Evolutionary conservation across 148 eudicot species (phyloP), one percentile per base, ranked within the genome.

Genomic region (Tetragonia tetragonoides): DNA sequence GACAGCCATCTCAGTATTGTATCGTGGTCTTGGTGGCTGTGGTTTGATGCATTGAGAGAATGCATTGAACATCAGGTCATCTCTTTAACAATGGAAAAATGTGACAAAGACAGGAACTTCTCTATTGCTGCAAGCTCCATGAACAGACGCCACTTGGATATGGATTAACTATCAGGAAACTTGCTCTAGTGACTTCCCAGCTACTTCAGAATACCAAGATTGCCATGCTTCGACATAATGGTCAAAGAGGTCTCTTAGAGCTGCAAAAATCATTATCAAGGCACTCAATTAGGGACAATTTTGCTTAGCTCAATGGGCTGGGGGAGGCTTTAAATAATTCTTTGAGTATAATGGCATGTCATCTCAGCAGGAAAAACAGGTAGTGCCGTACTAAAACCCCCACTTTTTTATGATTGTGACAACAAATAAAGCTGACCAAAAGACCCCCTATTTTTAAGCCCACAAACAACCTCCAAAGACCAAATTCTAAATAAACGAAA

Each of bases 211-310:
- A 81, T 86, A 87, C 97, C 97, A 95, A 21, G 94, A 86, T 76
- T 81, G 82, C 97, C 97, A 95, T 68, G 99, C 99, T 75, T 91
- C 94, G 79, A 83, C 78, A 59, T 92, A 95, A 82, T 95, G 99
- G 41, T 77, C 88, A 51, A 92, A 95, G 3, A 92, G 89, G 77
- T 92, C 97, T 79, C 72, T 88, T 83, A 95, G 75, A 62, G 89
- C 99, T 95, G 94, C 82, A 81, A 85, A 76, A 74, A 57, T 49
- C 15, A 70, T 73, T n/a, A 63, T 23, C 42, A 79, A 75, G 28
- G 23, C 54, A 73, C 16, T 77, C 38, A 37, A 41, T 68, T 62
- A 75, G 70, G 51, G 66, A 63, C 53, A 34, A 24, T n/a, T 24
- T 53, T 72, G 37, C 23, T 54, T 72, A 37, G 24, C 18, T n/a